Base-by-base conservation (phyloP, 192 early-diverging fungal genomes). In the Gamsiella multidivaricata region DNA sequence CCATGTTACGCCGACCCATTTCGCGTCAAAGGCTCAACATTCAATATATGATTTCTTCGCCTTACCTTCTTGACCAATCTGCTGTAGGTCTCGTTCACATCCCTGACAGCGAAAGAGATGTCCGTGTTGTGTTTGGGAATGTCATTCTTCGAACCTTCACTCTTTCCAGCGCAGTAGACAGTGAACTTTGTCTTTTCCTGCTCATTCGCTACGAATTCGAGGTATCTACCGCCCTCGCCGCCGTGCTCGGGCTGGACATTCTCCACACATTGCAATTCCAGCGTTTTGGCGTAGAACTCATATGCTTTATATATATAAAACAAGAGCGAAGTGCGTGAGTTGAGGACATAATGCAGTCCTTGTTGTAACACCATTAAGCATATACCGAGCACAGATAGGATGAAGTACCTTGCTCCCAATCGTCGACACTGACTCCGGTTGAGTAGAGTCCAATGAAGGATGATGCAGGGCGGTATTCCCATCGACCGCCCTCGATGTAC, bases 401-500 rank as follows among this genome's bases (percentile, higher is more conserved):
- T 20, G 55, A 6, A 10, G 3, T 60, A 65, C 71, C 51, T 33
- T 36, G 33, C 26, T 78, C 59, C 54, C 53, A 63, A 43, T 78
- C 52, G 11, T 17, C 42, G 10, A 51, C 47, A 26, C 53, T 50
- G 22, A 68, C 54, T 25, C 74, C 74, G 0, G 65, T 37, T 25
- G 74, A 69, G 43, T 68, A 67, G 22, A 76, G 28, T 14, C 58
- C 54, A 12, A 46, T 25, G 18, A 68, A 26, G n/a, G 65, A 52
- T 6, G 36, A 23, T 0, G 65, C 51, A 26, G 74, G 65, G 12
- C 66, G 74, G 34, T 58, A 34, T 31, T 78, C 47, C 74, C 74
- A 78, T 46, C 74, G 74, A 31, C 74, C 74, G 5, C 65, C 74
- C 2, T 68, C 54, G 28, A 69, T 69, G 33, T 78, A 78, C 37